Conservation (phyloP, 352 stramenopile species). For the Pythium biforme region DNA sequence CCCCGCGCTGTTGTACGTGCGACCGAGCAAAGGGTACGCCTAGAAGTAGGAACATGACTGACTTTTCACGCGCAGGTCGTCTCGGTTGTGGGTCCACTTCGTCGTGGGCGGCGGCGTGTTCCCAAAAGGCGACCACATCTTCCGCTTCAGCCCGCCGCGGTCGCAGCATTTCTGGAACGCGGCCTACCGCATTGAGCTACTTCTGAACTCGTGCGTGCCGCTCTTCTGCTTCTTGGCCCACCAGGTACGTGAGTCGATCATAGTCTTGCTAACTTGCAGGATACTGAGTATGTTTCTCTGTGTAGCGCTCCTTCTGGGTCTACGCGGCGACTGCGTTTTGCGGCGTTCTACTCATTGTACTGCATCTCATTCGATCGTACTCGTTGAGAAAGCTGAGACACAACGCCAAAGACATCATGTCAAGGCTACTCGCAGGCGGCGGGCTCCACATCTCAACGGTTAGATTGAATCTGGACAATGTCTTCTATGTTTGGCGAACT, state of each 20-base stretch:
- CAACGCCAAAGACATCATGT: constrained; percentile 79
- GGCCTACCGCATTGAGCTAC: constrained; percentile 77
- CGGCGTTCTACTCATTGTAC: constrained; percentile 49
- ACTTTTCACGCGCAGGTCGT: constrained; percentile 40
- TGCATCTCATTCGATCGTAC: constrained; percentile 77
- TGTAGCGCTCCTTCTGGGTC: constrained; percentile 75
- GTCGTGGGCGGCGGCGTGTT: constrained; percentile 69
- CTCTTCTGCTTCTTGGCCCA: constrained; percentile 79
- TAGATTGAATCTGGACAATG: not conserved
- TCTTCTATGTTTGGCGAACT: not conserved
- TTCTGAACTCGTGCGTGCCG: constrained; percentile 74
- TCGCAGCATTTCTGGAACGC: constrained; percentile 81
- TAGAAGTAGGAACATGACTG: not conserved
- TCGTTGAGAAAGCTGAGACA: constrained; percentile 58
- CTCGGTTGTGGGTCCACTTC: constrained; percentile 71
- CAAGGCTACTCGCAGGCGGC: constrained; percentile 54
- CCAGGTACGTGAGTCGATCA: constrained; percentile 40
- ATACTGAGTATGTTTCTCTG: not conserved
- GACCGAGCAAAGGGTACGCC: not conserved
- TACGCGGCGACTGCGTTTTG: constrained; percentile 66
- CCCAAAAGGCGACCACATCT: constrained; percentile 75
- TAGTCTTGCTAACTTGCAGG: not conserved
- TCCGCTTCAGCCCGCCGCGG: constrained; percentile 66
- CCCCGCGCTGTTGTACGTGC: constrained; percentile 59
- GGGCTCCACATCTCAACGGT: constrained; percentile 60